These are phyloP conservation scores for Cryptococcus sp. DNA, from an alignment of 1,284 basidiomycete species.

Conservation along the genomic window DNA sequence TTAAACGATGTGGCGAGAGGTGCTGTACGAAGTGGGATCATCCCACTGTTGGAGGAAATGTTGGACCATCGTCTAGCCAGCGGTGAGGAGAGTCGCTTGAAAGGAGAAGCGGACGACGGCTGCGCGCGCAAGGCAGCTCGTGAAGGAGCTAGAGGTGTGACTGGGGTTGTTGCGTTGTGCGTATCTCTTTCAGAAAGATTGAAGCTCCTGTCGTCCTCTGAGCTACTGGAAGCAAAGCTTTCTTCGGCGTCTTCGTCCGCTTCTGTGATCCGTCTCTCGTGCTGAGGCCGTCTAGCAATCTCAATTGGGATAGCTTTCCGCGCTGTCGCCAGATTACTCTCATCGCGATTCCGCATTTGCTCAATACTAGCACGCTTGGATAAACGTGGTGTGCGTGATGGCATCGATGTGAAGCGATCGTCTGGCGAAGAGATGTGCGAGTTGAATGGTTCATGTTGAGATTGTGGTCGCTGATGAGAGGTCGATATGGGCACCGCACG, in stretches of 20 bases:
- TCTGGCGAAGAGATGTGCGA: conserved; percentile 10
- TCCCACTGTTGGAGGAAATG: background rate
- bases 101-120: too few relatives aligned
- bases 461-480: conserved; percentile 1
- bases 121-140: background rate
- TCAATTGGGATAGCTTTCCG: background rate
- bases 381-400: conserved; percentile 34
- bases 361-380: conserved; percentile 30
- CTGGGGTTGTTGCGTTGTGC: conserved; percentile 2
- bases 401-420: conserved; percentile 45
- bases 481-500: background rate
- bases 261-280: conserved; percentile 33
- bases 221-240: conserved; percentile 7
- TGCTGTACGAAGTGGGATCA: background rate
- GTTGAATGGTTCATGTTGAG: conserved; percentile 1
- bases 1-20: background rate
- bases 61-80: too few relatives aligned
- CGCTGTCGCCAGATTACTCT: conserved; percentile 2
- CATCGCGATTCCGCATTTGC: conserved; percentile 1
- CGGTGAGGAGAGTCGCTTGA: too few relatives aligned
- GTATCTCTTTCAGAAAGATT: background rate
- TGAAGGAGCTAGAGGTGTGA: conserved; percentile 5
- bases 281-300: conserved; percentile 4
- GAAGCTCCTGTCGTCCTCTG: background rate
- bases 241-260: conserved; percentile 20